A percentile compares a stretch with the other conserved stretches of the same genome.
These are phyloP conservation scores for Hyparrhenia diplandra DNA, from an alignment of 176 grass and related monocot species.

Conservation along the genomic window DNA sequence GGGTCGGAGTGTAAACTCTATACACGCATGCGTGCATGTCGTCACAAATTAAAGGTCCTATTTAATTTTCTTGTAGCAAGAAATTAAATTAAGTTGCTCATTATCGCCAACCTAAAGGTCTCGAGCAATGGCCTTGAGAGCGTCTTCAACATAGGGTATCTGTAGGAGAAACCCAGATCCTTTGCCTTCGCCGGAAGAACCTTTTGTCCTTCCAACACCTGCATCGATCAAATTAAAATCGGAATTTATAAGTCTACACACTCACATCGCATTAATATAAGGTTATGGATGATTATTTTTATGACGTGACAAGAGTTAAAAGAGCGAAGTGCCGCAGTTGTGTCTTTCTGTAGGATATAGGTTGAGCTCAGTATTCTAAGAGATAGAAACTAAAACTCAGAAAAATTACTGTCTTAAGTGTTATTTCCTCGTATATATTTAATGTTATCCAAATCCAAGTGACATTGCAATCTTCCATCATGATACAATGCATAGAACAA, in stretches of 20 bases:
- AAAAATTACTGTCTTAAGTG: background rate
- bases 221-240: background rate
- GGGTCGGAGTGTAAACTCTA: background rate
- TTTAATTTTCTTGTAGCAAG: background rate
- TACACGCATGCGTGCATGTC: background rate
- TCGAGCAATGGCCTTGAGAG: conserved; percentile 51
- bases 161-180: conserved; percentile 74
- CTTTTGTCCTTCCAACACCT: conserved; percentile 93
- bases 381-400: too few relatives aligned
- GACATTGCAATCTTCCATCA: too few relatives aligned
- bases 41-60: background rate
- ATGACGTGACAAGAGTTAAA: background rate
- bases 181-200: conserved; percentile 68
- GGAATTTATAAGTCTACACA: background rate
- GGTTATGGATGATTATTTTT: background rate
- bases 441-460: background rate
- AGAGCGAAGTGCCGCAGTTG: background rate
- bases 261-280: background rate
- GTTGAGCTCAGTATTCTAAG: background rate
- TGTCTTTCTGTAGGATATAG: too few relatives aligned
- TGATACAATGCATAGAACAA: background rate
- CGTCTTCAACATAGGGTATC: conserved; percentile 68
- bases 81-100: background rate
- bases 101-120: conserved; percentile 27
- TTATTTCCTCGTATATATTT: too few relatives aligned